Conservation (phyloP, 441 rosid genomes). For the Syzygium syzygioides region DNA sequence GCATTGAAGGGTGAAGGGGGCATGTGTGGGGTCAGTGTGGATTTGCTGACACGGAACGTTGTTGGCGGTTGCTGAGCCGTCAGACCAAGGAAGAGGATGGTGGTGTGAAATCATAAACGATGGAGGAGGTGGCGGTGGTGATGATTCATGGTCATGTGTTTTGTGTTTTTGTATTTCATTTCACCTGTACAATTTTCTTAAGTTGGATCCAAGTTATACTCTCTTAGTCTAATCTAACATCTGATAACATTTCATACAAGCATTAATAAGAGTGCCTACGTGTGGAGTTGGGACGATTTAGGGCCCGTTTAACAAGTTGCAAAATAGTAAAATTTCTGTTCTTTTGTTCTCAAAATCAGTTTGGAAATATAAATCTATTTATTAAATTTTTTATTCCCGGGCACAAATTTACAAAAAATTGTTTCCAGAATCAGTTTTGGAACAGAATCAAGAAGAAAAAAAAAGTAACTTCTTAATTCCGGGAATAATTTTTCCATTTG, state of each 20-base stretch:
- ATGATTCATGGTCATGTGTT: not conserved
- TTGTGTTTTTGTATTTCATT: not conserved
- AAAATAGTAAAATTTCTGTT: no score
- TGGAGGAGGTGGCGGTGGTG: not conserved
- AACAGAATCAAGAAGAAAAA: no score
- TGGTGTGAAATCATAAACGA: not conserved
- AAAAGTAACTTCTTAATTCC: no score
- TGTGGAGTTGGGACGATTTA: not conserved
- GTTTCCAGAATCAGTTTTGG: no score
- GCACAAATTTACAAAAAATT: no score
- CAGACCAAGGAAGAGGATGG: slow-evolving; percentile 21
- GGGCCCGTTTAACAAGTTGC: no score
- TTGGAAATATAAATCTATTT: no score
- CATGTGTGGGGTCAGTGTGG: not conserved
- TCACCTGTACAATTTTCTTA: not conserved
- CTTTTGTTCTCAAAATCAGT: no score
- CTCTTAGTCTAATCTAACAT: not conserved
- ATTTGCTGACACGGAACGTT: slow-evolving; percentile 20
- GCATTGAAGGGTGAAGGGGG: not conserved
- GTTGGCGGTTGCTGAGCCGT: slow-evolving; percentile 56
- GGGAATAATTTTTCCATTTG: no score
- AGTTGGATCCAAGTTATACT: not conserved
- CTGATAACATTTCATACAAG: not conserved
- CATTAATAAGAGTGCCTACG: not conserved
- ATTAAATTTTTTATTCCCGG: no score